Percentiles rank a stretch among this genome's conserved stretches.
These are phyloP conservation scores for Podospora sp. DNA, from an alignment of 495 filamentous ascomycete species.

Conservation along the genomic window DNA sequence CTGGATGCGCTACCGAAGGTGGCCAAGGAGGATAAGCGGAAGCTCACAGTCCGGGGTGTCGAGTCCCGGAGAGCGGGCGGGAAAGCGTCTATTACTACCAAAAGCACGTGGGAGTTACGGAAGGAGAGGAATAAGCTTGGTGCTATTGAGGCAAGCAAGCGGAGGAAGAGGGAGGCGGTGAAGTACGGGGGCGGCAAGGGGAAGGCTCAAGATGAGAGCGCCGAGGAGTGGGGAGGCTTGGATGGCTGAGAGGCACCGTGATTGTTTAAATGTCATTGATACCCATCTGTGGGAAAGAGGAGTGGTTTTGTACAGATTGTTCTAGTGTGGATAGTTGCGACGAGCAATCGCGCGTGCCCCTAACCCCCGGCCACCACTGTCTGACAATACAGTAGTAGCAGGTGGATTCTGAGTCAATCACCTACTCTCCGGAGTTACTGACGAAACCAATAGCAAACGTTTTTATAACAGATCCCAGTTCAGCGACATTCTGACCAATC, in stretches of 20 bases:
- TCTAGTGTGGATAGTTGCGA: no score
- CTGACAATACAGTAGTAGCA: no score
- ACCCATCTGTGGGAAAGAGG: not conserved
- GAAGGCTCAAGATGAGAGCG: slow-evolving; percentile 35
- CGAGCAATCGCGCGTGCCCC: no score
- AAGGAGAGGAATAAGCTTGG: slow-evolving; percentile 75
- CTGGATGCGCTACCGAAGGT: slow-evolving; percentile 83
- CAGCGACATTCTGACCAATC: no score
- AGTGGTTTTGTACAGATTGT: no score
- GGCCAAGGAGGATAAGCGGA: slow-evolving; percentile 78
- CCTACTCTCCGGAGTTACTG: no score
- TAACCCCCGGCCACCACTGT: no score
- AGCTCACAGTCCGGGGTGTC: slow-evolving; percentile 79
- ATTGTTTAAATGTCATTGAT: not conserved
- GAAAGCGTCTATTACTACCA: slow-evolving; percentile 76
- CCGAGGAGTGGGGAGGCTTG: slow-evolving; percentile 68
- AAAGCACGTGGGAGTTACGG: slow-evolving; percentile 84
- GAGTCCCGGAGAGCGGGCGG: slow-evolving; percentile 63
- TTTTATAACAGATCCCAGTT: no score
- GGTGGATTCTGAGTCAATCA: no score
- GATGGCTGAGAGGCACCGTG: slow-evolving; percentile 33
- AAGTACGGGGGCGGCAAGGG: slow-evolving; percentile 39
- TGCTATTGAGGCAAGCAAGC: slow-evolving; percentile 72
- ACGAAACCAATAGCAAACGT: no score
- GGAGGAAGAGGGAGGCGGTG: slow-evolving; percentile 50